Conservation (phyloP, 2,329 filamentous ascomycete species). For the Talaromyces sp. region DNA sequence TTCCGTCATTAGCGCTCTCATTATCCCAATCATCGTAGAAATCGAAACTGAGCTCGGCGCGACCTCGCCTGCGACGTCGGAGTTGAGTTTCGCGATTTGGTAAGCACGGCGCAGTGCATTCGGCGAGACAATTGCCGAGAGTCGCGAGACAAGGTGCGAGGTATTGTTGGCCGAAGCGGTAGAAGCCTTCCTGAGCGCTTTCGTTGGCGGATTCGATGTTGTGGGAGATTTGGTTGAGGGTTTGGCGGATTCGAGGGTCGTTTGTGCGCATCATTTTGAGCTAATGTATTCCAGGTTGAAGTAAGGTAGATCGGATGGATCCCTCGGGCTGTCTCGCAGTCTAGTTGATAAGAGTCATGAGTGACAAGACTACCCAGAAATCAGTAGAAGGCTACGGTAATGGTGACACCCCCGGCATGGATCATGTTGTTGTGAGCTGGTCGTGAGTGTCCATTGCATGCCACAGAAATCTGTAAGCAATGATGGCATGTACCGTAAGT, state of each 20-base stretch:
- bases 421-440: background rate
- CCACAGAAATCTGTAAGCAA: background rate
- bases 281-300: background rate
- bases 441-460: background rate
- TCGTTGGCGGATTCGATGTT: conserved; percentile 89
- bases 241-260: conserved; percentile 87
- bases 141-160: conserved; percentile 74
- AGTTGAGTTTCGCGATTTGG: conserved; percentile 71
- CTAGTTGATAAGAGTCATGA: background rate
- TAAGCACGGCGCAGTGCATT: conserved; percentile 65
- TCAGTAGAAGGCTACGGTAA: background rate
- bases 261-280: conserved; percentile 56
- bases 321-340: background rate
- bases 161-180: conserved; percentile 82
- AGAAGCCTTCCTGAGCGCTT: conserved; percentile 85
- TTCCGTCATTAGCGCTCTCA: conserved; percentile 55
- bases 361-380: background rate
- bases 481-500: background rate
- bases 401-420: background rate
- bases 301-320: background rate
- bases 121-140: conserved; percentile 62
- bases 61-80: conserved; percentile 61
- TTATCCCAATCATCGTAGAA: conserved; percentile 98
- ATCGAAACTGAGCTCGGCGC: conserved; percentile 83
- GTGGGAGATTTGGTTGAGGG: conserved; percentile 87